Evolutionary conservation across 108 stramenopile genomes (phyloP), one percentile per base, ranked within the genome.

Genomic region (Cyclotella sp.): DNA sequence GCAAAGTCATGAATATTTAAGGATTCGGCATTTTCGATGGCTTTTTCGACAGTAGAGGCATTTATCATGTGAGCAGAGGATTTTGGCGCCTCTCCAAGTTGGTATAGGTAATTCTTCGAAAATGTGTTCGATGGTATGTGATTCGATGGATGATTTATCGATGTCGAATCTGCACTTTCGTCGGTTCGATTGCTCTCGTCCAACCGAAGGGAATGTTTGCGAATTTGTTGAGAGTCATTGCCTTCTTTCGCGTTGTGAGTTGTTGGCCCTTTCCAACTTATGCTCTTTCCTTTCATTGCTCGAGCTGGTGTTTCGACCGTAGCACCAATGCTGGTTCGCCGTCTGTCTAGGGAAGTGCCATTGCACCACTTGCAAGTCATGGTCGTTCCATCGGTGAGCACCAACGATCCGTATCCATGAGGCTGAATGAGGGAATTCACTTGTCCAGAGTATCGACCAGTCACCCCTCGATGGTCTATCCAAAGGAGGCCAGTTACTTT

Each of bases 1-100:
- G 69, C 69, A 58, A 70, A 70, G 42, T 70, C 69, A 44, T 54
- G 53, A 14, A 70, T 39, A 14, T 70, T 58, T n/a, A 70, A 44
- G 24, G 40, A 58, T 0, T 34, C 19, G 7, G 30, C 53, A 54
- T 42, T 41, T 19, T 57, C 2, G 0, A 70, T 21, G 11, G 69
- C 69, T 15, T 43, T 34, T 43, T 70, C 51, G 18, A 11, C 26
- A 10, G 69, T 57, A 19, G 54, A 13, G 22, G 51, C 41, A 41
- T 41, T 15, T 24, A 58, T 43, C 69, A 70, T 70, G 55, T 70
- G 39, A n/a, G 9, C 12, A 0, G 18, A 7, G 0, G 54, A 70
- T 29, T 43, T 26, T 6, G 69, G 52, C 39, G 51, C 19, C 15
- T 57, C 52, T 41, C 69, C 69, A 1, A 70, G 55, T 30, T 57